A percentile compares a stretch with the other conserved stretches of the same genome.
phyloP scores from a whole-genome alignment of 192 early-diverging fungal species.

The Coemansia sp. region DNA sequence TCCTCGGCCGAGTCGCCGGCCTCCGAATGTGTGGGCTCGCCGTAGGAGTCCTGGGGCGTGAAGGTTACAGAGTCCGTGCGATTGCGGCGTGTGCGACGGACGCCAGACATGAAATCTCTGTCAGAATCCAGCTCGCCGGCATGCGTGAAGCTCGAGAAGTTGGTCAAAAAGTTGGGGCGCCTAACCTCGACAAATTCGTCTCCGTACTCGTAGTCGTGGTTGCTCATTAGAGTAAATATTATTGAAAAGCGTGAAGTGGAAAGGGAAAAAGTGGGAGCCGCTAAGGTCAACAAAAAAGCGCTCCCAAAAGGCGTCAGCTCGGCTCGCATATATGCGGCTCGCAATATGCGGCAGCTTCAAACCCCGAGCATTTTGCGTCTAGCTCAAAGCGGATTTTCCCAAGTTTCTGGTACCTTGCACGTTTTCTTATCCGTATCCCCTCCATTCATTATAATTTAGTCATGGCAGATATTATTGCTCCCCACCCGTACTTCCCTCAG shows the following conservation, averaged over 20 bases:
- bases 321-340: neutral
- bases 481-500: constrained; percentile 48
- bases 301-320: neutral
- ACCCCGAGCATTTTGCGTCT: neutral
- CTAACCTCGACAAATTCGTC: constrained; percentile 39
- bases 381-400: neutral
- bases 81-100: constrained; percentile 25
- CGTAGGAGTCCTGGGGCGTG: constrained; percentile 34
- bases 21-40: constrained; percentile 36
- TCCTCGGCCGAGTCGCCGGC: constrained; percentile 36
- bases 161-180: constrained; percentile 11
- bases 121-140: constrained; percentile 25
- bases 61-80: constrained; percentile 40
- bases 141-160: constrained; percentile 5
- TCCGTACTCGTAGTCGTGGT: constrained; percentile 34
- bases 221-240: constrained; percentile 21
- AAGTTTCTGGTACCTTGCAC: too few relatives aligned
- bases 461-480: constrained; percentile 1
- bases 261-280: neutral
- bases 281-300: constrained; percentile 11
- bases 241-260: neutral
- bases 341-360: neutral
- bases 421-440: neutral
- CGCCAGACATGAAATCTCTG: constrained; percentile 10
- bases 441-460: neutral